Evolutionary conservation across 768 basidiomycete genomes (phyloP), one percentile per base, ranked within the genome.

Genomic region (Steccherinum ochraceum): DNA sequence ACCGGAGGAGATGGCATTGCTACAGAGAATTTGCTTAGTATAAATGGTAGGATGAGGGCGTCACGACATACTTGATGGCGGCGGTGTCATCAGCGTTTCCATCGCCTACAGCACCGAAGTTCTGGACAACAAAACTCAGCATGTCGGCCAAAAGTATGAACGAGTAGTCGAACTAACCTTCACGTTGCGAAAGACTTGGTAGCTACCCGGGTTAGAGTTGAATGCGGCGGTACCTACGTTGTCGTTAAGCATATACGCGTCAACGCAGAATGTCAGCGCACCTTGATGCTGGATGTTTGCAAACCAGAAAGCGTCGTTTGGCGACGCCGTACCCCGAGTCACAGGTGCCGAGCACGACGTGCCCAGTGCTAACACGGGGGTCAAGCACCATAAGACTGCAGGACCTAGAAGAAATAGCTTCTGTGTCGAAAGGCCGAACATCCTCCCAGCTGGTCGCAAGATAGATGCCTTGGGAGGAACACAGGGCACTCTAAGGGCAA

Each of bases 101-200:
- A 65, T 86, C 80, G 21, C 72, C 72, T 54, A 64, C 69, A 18
- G 79, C 80, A 24, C 79, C 73, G 51, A 71, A 76, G 44, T 74
- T 69, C 59, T 49, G 4, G 19, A 16, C 18, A 18, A 44, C 21
- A 23, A 7, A 18, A 35, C 30, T 7, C 30, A 7, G 30, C 30
- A 7, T 16, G 30, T 19, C 48, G 44, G 50, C 24, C 19, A 46
- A 12, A 30, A 5, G 24, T 21, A 21, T 12, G n/a, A n/a, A n/a
- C n/a, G n/a, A n/a, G n/a, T n/a, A n/a, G n/a, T n/a, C n/a, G n/a
- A 12, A 41, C 56, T 12, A 35, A 59, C 61, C 54, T 83, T 84
- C 48, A 90, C 88, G 58, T 89, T 89, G 41, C 88, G 76, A 66
- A 86, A 89, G 11, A 89, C 84, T 43, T 78, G 66, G 61, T 90